phyloP scores from a whole-genome alignment of 2,329 filamentous ascomycete species.

The Cadophora sp. region DNA sequence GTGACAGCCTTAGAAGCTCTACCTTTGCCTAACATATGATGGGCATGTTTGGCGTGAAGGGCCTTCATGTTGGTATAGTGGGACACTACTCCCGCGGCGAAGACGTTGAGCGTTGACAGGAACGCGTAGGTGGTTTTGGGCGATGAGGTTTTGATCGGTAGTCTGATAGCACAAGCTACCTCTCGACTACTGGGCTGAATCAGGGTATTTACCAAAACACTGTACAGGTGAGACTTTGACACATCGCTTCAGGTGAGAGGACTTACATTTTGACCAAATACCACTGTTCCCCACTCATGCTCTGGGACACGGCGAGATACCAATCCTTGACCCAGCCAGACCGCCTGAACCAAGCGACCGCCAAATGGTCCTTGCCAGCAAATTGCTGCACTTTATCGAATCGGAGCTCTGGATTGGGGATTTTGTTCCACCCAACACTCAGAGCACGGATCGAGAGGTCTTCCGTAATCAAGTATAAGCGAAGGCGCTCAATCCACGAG shows the following conservation, averaged over 20 bases:
- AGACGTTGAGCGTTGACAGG: conserved; percentile 46
- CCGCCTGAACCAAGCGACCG: conserved; percentile 71
- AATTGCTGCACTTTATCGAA: conserved; percentile 63
- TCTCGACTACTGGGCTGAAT: conserved; percentile 29
- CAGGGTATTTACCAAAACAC: conserved; percentile 26
- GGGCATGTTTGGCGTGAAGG: conserved; percentile 41
- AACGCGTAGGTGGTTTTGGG: conserved; percentile 44
- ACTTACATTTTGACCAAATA: conserved; percentile 71
- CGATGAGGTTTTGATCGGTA: conserved; percentile 40
- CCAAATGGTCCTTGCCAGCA: conserved; percentile 66
- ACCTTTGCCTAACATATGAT: conserved; percentile 41
- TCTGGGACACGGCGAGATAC: conserved; percentile 74
- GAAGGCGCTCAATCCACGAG: conserved; percentile 63
- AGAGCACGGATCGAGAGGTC: conserved; percentile 66
- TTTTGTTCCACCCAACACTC: conserved; percentile 68
- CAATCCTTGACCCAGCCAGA: conserved; percentile 75
- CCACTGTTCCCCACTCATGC: conserved; percentile 78
- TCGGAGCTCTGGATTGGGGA: conserved; percentile 51
- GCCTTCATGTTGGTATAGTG: conserved; percentile 47
- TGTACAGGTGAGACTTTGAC: conserved; percentile 42
- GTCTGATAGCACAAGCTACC: conserved; percentile 34
- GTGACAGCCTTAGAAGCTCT: conserved; percentile 37
- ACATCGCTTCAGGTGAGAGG: not conserved
- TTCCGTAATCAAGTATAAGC: conserved; percentile 66
- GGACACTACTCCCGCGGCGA: conserved; percentile 48